Base-by-base conservation (phyloP, 164 flowering plant species). In the Magnolia sinica region DNA sequence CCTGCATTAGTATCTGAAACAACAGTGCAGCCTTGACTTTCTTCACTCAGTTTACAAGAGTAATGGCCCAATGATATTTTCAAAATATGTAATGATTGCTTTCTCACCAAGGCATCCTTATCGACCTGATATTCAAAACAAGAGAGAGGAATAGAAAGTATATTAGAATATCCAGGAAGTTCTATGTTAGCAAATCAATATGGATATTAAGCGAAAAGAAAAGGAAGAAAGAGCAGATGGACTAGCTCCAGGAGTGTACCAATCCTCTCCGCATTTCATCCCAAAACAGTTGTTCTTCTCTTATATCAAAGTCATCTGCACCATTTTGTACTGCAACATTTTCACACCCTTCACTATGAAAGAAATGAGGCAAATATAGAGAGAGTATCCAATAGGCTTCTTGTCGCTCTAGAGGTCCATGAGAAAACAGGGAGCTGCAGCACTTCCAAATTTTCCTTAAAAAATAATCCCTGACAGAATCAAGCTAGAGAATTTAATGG, bases 351-450 rank as follows among this genome's bases (percentile, higher is more conserved):
- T 84, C 83, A 23, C 18, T 69, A 73, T 70, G 80, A 70, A 84
- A 70, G 64, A 82, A 86, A 84, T 78, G 81, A 59, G 91, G 87
- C 18, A 91, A 70, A 82, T 83, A 90, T 68, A 94, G 82, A 73
- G 97, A 91, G n/a, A 92, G 90, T 2, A 91, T 71, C 84, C 76
- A 71, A 79, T 87, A 96, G 50, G 92, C 97, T 87, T 91, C 98
- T 84, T 87, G 87, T 79, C 96, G 85, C 87, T 92, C 99, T 64
- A 80, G 64, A 78, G 89, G 71, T 70, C 97, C 97, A 77, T 82
- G 77, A 72, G 88, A 74, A 85, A 91, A 90, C 9, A 96, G 84
- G n/a, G 76, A 74, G 81, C 59, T 84, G 83, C 98, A 92, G 85
- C 92, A 87, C 10, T 74, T 82, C 99, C 99, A 96, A 29, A 91